These are phyloP conservation scores for Calonectria pseudoturangicola DNA, from an alignment of 2,329 filamentous ascomycete species.

Conservation along the genomic window DNA sequence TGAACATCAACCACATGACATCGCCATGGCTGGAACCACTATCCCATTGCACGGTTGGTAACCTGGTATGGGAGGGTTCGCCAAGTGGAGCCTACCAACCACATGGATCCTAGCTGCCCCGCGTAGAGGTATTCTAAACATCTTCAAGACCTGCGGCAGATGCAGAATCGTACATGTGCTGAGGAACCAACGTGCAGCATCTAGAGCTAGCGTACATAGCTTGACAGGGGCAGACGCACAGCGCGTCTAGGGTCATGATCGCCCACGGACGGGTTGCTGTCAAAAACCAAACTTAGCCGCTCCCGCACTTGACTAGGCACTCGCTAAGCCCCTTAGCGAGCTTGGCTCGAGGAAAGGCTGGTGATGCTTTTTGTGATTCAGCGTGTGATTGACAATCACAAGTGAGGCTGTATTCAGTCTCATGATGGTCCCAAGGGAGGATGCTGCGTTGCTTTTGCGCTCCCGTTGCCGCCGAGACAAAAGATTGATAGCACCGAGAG, in stretches of 20 bases:
- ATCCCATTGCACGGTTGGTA: slow-evolving; percentile 1
- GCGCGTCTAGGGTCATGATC: slow-evolving; percentile 32
- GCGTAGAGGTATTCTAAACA: slow-evolving; percentile 16
- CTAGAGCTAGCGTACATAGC: slow-evolving; percentile 20
- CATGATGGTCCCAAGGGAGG: background rate
- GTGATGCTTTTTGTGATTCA: slow-evolving; percentile 10
- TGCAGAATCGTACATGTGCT: slow-evolving; percentile 32
- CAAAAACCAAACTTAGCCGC: slow-evolving; percentile 21
- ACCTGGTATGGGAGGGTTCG: slow-evolving; percentile 1
- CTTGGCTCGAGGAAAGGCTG: background rate
- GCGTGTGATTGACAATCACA: background rate
- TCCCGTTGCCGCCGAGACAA: slow-evolving; percentile 7
- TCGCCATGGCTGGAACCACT: slow-evolving; percentile 22
- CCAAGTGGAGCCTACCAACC: slow-evolving; percentile 31
- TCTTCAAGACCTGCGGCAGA: slow-evolving; percentile 25
- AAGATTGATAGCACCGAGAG: slow-evolving; percentile 28
- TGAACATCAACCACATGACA: slow-evolving; percentile 18
- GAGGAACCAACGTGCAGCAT: slow-evolving; percentile 29
- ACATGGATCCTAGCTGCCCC: slow-evolving; percentile 27
- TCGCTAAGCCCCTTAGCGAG: background rate
- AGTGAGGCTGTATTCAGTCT: background rate
- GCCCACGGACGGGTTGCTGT: slow-evolving; percentile 27
- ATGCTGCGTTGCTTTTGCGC: background rate
- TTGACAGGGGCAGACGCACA: slow-evolving; percentile 14
- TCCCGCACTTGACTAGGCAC: background rate